Evolutionary conservation across 75 land plant genomes (phyloP), one percentile per base, ranked within the genome.

Genomic region (Ceratopteris richardii): DNA sequence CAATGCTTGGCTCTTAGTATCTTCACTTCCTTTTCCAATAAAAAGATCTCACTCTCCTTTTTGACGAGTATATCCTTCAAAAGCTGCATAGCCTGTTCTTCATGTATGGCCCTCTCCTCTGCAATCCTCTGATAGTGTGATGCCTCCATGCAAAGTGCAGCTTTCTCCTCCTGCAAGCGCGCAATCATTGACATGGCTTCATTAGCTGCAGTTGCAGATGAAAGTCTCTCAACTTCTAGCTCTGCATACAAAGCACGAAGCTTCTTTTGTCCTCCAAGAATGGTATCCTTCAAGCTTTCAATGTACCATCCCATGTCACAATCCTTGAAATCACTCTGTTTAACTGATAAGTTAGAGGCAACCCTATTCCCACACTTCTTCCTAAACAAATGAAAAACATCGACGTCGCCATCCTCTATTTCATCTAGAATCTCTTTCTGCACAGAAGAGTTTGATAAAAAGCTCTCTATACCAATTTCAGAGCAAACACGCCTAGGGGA

Each of bases 111-210:
- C 63, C 78, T 83, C 79, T 88, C 94, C 74, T 83, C 81, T 6
- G 74, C 80, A 62, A 76, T 84, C 30, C 88, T 76, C 62, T 75
- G 72, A 68, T 75, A 88, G 39, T 88, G 94, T 25, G 78, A 57
- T 5, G 85, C 66, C 52, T 88, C 88, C 88, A 88, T 74, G 56
- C 71, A 77, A 18, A 73, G 58, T 57, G 78, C 88, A 0, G 94
- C 85, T 73, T 84, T 88, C 77, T 88, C 88, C 59, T 84, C 78
- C 70, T 88, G 94, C 62, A 84, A 68, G 48, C 88, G 71, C 55
- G 80, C 30, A 18, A 88, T 88, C 94, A 88, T 88, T 12, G 85
- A 74, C 94, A 88, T 81, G 62, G 94, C 81, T 60, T 88, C 94
- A 64, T 62, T 84, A 1, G 94, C 85, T 11, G 88, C 94, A 0